Percentiles rank a stretch among this genome's conserved stretches.
Evolutionary conservation across 1,139 yeast genomes (phyloP).

Genomic region (Zhuliangozyma blackwelliae): DNA sequence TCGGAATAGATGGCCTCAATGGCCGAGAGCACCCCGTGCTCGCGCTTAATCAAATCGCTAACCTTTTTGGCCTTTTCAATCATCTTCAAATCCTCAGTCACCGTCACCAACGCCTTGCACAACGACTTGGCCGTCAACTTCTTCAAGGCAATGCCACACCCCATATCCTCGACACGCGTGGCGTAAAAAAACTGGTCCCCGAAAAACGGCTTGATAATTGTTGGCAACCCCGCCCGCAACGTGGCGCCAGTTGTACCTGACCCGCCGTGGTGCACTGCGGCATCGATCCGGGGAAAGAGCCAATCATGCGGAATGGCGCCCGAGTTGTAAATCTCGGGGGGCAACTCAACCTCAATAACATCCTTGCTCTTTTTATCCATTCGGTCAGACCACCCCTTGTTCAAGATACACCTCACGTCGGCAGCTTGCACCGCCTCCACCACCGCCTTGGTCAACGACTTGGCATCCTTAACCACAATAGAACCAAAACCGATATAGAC

Average conservation of each 20-base stretch:
- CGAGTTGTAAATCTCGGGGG: constrained; percentile 61
- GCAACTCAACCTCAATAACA: constrained; percentile 53
- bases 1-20: constrained; percentile 73
- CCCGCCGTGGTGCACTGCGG: constrained; percentile 97
- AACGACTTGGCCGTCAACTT: constrained; percentile 63
- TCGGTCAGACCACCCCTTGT: constrained; percentile 95
- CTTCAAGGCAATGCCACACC: constrained; percentile 74
- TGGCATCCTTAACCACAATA: constrained; percentile 82
- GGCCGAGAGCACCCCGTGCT: constrained; percentile 77
- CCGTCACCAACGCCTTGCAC: constrained; percentile 63
- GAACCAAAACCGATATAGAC: constrained; percentile 96
- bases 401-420: constrained; percentile 79
- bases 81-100: constrained; percentile 62
- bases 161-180: constrained; percentile 77
- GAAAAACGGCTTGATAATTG: constrained; percentile 88
- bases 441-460: constrained; percentile 70
- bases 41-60: constrained; percentile 60
- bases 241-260: constrained; percentile 97
- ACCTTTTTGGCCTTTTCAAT: constrained; percentile 60
- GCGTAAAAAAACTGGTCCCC: constrained; percentile 97
- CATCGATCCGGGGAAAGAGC: constrained; percentile 85
- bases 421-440: constrained; percentile 73
- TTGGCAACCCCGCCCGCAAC: constrained; percentile 79
- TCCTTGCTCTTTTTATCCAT: constrained; percentile 23
- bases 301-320: constrained; percentile 90